Base-by-base conservation (phyloP, 2,329 filamentous ascomycete genomes). In the Acephala macrosclerotiorum region DNA sequence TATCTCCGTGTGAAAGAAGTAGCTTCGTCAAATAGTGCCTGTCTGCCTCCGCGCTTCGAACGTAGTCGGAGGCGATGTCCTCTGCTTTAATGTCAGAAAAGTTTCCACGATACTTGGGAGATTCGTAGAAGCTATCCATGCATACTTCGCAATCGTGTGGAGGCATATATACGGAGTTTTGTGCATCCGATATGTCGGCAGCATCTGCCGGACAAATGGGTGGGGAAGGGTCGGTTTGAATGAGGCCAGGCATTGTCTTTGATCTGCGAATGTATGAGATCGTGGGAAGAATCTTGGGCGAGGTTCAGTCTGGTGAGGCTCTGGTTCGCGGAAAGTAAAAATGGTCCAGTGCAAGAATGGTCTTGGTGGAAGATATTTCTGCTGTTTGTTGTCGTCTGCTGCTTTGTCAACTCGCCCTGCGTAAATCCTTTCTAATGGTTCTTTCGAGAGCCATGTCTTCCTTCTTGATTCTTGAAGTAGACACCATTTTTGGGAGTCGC, bases 1-100 rank as follows among this genome's bases (percentile, higher is more conserved):
- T 62, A 33, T 65, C 57, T 22, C 56, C 57, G 25, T 55, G 47
- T 0, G 47, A 60, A 0, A 26, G 16, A 22, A 60, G 45, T 47
- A 14, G 45, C 16, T 64, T 9, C 22, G 25, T 6, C 4, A 64
- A n/a, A n/a, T 64, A 64, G 1, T 42, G 20, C n/a, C 57, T 8
- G 29, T 60, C 35, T 35, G 42, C n/a, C 22, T 64, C 18, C 7
- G 47, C 58, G 1, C 12, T 2, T 7, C 40, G n/a, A 2, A 55
- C 5, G 20, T 64, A 11, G 2, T 51, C 14, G n/a, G 8, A 12
- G 12, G n/a, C 47, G 25, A 51, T 51, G 12, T 12, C 20, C n/a
- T 22, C 25, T n/a, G n/a, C n/a, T n/a, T n/a, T n/a, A n/a, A n/a
- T n/a, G n/a, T n/a, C n/a, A 22, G 47, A 5, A 33, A 33, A 6